Conservation (phyloP, 306 rosid species). For the Prunus kanzakura region DNA sequence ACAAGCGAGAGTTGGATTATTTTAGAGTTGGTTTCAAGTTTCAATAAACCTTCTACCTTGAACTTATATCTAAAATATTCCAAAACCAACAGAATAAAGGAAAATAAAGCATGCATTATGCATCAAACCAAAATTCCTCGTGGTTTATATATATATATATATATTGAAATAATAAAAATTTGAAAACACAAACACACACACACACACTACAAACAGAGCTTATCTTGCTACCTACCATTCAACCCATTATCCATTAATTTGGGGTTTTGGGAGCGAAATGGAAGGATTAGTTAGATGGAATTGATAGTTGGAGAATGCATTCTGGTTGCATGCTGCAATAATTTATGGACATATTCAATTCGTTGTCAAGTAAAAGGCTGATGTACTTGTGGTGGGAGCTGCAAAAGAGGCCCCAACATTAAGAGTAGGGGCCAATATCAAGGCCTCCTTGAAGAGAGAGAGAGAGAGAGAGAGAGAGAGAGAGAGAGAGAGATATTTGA, state of each 20-base stretch:
- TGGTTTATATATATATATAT: neutral
- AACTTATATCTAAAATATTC: neutral
- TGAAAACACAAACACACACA: neutral
- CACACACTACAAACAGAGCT: neutral
- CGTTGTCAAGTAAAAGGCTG: neutral
- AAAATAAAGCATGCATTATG: neutral
- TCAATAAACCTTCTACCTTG: neutral
- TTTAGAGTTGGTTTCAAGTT: neutral
- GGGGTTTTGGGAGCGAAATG: neutral
- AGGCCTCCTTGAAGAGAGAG: neutral
- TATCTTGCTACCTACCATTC: neutral
- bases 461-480: neutral
- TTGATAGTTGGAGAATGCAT: neutral
- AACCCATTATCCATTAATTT: neutral
- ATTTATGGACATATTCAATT: neutral
- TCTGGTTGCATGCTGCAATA: neutral
- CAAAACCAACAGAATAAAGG: neutral
- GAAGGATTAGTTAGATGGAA: conserved; percentile 15
- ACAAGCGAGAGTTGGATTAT: neutral
- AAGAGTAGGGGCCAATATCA: neutral
- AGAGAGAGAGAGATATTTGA: neutral
- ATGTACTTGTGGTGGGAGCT: neutral
- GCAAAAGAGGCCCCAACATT: neutral
- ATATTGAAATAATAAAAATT: neutral
- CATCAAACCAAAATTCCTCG: neutral